These are phyloP conservation scores for Benincasa hispida DNA, from an alignment of 306 rosid species.

Conservation along the genomic window DNA sequence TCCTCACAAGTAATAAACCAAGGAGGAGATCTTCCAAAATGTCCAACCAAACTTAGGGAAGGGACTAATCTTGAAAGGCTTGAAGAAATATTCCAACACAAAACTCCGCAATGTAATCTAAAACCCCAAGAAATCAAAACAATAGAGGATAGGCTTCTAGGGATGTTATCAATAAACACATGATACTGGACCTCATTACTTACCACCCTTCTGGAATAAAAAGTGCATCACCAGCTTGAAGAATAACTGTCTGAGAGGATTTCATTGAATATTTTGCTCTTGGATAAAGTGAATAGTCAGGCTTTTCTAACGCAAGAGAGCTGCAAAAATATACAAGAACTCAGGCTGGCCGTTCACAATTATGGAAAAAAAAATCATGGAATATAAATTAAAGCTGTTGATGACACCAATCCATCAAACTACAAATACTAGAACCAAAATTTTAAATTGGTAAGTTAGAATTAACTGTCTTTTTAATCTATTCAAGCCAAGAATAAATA, in stretches of 20 bases:
- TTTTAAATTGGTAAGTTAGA: background rate
- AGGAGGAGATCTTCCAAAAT: too few species aligned
- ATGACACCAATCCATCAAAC: background rate
- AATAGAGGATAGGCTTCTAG: background rate
- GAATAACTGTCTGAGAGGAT: slow-evolving; percentile 57
- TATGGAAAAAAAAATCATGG: background rate
- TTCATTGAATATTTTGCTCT: slow-evolving; percentile 57
- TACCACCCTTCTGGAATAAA: slow-evolving; percentile 99
- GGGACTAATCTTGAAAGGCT: too few species aligned
- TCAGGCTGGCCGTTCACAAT: background rate
- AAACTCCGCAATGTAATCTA: too few species aligned
- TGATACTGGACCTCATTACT: slow-evolving; percentile 45
- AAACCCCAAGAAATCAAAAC: too few species aligned
- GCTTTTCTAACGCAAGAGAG: slow-evolving; percentile 61
- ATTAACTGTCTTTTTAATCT: background rate
- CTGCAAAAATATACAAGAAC: slow-evolving; percentile 30
- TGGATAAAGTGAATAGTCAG: slow-evolving; percentile 58
- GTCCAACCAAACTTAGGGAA: too few species aligned
- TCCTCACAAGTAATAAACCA: too few species aligned
- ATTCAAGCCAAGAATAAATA: background rate
- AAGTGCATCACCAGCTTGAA: slow-evolving; percentile 82
- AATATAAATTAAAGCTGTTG: background rate
- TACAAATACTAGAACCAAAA: background rate
- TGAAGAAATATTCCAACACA: too few species aligned
- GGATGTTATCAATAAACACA: background rate